These are phyloP conservation scores for Mortierella sp. DNA, from an alignment of 371 early-diverging fungal species.

Conservation along the genomic window DNA sequence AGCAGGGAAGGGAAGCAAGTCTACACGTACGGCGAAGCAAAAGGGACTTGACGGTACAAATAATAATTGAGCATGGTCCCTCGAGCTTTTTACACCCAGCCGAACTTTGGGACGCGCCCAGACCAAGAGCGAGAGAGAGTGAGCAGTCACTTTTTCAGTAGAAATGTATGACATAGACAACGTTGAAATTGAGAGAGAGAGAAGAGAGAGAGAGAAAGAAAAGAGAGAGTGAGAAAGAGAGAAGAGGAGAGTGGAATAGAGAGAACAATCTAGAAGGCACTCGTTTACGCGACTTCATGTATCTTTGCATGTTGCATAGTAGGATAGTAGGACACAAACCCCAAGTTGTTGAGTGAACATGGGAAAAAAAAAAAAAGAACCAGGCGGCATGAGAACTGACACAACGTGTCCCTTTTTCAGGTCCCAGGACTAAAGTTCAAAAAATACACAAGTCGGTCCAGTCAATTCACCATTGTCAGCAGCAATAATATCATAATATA, in stretches of 20 bases:
- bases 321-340: too few species aligned
- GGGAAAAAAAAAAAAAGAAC: neutral
- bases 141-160: too few species aligned
- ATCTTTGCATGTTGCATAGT: too few species aligned
- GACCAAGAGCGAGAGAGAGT: neutral
- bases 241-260: too few species aligned
- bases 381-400: neutral
- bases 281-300: too few species aligned
- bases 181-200: neutral
- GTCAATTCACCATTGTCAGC: neutral
- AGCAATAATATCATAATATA: neutral
- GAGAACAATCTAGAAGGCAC: too few species aligned
- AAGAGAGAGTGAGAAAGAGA: too few species aligned
- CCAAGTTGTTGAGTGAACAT: neutral
- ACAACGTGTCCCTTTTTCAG: neutral
- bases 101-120: neutral
- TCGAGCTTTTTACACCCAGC: neutral
- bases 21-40: neutral
- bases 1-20: neutral
- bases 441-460: too few species aligned
- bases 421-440: neutral
- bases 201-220: neutral
- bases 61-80: neutral
- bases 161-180: too few species aligned
- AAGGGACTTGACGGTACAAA: neutral